These are phyloP conservation scores for Entonaema liquescens DNA, from an alignment of 495 filamentous ascomycete species.

Conservation along the genomic window DNA sequence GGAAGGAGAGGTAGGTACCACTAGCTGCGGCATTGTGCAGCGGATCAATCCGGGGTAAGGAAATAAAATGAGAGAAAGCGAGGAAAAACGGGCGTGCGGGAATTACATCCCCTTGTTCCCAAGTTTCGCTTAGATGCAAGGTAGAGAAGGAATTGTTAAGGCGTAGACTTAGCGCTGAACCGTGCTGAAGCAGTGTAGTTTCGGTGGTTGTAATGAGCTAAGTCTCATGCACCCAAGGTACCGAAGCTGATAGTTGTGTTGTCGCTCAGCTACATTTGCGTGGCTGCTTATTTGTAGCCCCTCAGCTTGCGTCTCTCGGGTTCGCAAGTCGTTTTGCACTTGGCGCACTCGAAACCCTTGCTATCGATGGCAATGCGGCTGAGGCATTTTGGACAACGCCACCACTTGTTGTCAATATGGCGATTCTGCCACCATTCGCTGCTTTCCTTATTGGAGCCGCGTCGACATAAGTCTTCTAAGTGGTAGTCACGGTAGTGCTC, in stretches of 20 bases:
- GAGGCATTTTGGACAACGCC: constrained; percentile 59
- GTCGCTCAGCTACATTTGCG: constrained; percentile 14
- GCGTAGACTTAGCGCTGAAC: constrained; percentile 4
- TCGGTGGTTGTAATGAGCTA: neutral
- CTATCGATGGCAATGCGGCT: constrained; percentile 44
- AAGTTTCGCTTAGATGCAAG: neutral
- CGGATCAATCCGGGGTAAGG: constrained; percentile 25
- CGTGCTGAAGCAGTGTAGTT: neutral
- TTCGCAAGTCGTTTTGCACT: constrained; percentile 54
- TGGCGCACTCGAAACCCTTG: constrained; percentile 51
- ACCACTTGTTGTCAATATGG: constrained; percentile 52
- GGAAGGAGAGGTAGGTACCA: constrained; percentile 9
- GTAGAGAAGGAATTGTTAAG: neutral
- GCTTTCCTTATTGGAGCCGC: constrained; percentile 36
- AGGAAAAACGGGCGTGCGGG: neutral
- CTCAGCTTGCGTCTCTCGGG: constrained; percentile 42
- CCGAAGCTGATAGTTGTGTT: constrained; percentile 11
- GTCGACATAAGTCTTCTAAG: constrained; percentile 57
- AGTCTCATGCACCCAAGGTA: constrained; percentile 8
- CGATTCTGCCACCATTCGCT: constrained; percentile 42
- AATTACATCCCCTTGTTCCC: neutral
- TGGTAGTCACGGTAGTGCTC: constrained; percentile 62
- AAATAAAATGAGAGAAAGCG: neutral
- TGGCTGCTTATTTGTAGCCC: constrained; percentile 35
- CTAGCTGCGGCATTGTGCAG: neutral